Percentiles rank a stretch among this genome's conserved stretches.
phyloP scores from a whole-genome alignment of 345 rosid species.

The Mangifera indica region DNA sequence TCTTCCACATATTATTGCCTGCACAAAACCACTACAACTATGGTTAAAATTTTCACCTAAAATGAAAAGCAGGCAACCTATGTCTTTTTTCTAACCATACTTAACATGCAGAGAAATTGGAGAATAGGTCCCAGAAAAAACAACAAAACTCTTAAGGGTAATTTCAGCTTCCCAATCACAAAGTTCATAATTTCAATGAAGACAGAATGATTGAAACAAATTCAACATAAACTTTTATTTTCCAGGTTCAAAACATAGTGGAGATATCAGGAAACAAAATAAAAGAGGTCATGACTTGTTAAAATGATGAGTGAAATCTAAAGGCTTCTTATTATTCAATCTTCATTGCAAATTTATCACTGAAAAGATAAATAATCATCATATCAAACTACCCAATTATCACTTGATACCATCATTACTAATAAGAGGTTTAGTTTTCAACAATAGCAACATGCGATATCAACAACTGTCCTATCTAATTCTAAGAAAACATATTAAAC shows the following conservation, averaged over 20 bases:
- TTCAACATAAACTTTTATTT: background rate
- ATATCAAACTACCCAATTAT: slow-evolving; percentile 2
- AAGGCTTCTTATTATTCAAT: background rate
- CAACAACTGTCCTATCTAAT: background rate
- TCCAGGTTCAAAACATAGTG: background rate
- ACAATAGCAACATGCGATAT: background rate
- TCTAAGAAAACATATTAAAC: background rate
- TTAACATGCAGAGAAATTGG: background rate
- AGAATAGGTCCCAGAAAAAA: background rate
- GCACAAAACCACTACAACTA: slow-evolving; percentile 14
- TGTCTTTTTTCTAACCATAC: background rate
- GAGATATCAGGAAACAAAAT: background rate
- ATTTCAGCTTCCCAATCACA: background rate
- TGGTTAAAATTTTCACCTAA: background rate
- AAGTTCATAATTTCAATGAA: background rate
- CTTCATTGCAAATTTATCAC: background rate
- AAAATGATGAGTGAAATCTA: background rate
- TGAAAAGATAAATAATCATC: background rate
- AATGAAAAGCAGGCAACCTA: background rate
- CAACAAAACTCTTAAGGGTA: background rate
- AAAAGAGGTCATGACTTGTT: background rate
- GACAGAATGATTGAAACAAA: background rate
- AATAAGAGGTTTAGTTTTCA: background rate
- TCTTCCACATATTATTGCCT: slow-evolving; percentile 95
- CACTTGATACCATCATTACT: background rate